These are phyloP conservation scores for Saccharomyces kudriavzevii DNA, from an alignment of 805 yeast species.

Conservation along the genomic window DNA sequence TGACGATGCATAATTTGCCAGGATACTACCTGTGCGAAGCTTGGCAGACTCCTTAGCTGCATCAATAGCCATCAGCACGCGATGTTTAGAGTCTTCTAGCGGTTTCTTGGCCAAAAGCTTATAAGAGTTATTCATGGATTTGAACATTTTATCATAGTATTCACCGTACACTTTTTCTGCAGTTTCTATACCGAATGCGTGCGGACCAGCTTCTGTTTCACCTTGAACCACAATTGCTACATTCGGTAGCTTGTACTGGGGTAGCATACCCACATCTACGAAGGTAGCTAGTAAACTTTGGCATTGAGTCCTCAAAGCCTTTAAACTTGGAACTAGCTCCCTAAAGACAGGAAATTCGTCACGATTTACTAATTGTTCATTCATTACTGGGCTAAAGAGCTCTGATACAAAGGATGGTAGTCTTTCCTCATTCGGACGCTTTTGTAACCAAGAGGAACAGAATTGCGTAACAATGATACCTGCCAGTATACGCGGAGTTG, in stretches of 20 bases:
- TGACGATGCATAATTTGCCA: conserved; percentile 74
- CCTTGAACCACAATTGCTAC: conserved; percentile 89
- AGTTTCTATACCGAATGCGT: conserved; percentile 73
- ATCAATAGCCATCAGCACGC: conserved; percentile 56
- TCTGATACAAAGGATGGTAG: conserved; percentile 28
- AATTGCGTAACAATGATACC: conserved; percentile 68
- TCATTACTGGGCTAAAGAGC: conserved; percentile 31
- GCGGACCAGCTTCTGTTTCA: conserved; percentile 87
- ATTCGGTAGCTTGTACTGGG: conserved; percentile 65
- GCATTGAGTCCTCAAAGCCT: conserved; percentile 81
- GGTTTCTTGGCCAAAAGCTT: conserved; percentile 65
- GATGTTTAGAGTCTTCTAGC: conserved; percentile 67
- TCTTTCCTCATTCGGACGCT: conserved; percentile 9
- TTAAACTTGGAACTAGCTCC: conserved; percentile 79
- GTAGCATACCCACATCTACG: conserved; percentile 64
- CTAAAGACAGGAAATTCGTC: conserved; percentile 46
- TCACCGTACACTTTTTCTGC: conserved; percentile 65
- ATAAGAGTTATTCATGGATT: conserved; percentile 55
- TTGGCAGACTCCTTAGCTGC: conserved; percentile 52
- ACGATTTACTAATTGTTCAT: conserved; percentile 24
- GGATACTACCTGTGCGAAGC: conserved; percentile 49
- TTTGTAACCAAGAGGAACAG: conserved; percentile 29
- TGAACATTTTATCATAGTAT: conserved; percentile 57
- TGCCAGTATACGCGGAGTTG: conserved; percentile 71
- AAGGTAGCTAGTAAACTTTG: conserved; percentile 73